Evolutionary conservation across 768 basidiomycete species (phyloP), one percentile per base, ranked within the genome.

Genomic region (Russula griseocarnosa): DNA sequence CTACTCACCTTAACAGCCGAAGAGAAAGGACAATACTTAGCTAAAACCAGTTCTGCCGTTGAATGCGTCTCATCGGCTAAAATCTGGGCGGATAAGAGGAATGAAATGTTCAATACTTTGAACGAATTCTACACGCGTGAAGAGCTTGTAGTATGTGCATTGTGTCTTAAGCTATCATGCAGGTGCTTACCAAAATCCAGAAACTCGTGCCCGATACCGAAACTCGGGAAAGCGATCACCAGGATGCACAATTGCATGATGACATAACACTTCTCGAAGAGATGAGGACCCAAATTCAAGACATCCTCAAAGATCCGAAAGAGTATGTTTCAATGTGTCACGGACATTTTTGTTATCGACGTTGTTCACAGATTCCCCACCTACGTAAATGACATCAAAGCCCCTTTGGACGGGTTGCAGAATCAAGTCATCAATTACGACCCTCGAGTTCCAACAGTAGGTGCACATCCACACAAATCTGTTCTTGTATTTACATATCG

Each of bases 21-120:
- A 14, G 66, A 67, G 63, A 64, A 64, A 32, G 30, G 24, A 5
- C 58, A 47, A 32, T 57, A 67, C 47, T 26, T 65, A 7, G 49
- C 63, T 22, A 38, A 9, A 32, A 51, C 47, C 32, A 10, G 3
- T 3, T 38, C 58, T n/a, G 22, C 65, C 20, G 26, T 2, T 3
- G 22, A 60, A 1, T 55, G 57, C n/a, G 10, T 65, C 18, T n/a
- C 22, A 9, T 65, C 63, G 1, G 47, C 54, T 1, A 54, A 30
- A 36, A 38, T 5, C 10, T 67, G 66, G 66, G 63, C 38, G 24
- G 6, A 5, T 38, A 65, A 65, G 34, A 64, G 66, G 34, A 9
- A 53, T 38, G 26, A 46, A 8, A 40, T 67, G 18, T 64, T 22
- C 28, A 30, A 38, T 0, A n/a, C 54, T 7, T 58, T 65, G 26